Base-by-base conservation (phyloP, 2,329 filamentous ascomycete species). In the Magnaporthiopsis rhizophila region DNA sequence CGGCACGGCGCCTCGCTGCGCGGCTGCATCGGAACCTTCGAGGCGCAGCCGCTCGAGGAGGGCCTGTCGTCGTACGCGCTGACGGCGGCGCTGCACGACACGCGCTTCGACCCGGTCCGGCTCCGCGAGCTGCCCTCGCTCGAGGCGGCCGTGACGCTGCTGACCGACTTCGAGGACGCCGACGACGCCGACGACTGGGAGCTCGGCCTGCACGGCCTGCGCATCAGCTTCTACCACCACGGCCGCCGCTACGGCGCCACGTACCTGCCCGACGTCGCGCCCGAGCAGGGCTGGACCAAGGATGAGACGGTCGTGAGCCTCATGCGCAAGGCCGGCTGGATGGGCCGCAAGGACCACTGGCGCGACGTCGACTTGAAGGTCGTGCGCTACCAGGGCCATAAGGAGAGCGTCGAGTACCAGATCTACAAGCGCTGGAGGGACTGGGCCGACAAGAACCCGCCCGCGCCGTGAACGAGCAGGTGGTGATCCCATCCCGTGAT, bases 11-110 rank as follows among this genome's bases (percentile, higher is more conserved):
- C 88, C 73, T 84, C 83, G 30, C 84, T 99, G 58, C 89, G 95
- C 66, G 95, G 95, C 66, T 99, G 95, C 80, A 98, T 99, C 73
- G 95, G 95, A 69, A 99, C 94, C 2, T 99, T 98, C 72, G 90
- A 93, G 72, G 75, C 87, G 2, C 86, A 91, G 71, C 85, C 89
- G 62, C 84, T 99, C 15, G 82, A 86, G 36, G 77, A 84, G 1
- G 93, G 92, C 4, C 79, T 99, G 58, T 80, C 86, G 63, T 87
- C 86, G 66, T 98, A 97, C 77, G 90, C 93, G 60, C 78, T 96
- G 69, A 95, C 89, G 62, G 92, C 93, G 74, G 86, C 86, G 3
- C 76, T 89, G 28, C 78, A 87, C 64, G 87, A 89, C 75, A 81
- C 76, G 66, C 85, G 87, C 61, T 89, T 89, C 78, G 72, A 76